Evolutionary conservation across 2,329 filamentous ascomycete species (phyloP), one percentile per base, ranked within the genome.

Genomic region (Calonectria honghensis): DNA sequence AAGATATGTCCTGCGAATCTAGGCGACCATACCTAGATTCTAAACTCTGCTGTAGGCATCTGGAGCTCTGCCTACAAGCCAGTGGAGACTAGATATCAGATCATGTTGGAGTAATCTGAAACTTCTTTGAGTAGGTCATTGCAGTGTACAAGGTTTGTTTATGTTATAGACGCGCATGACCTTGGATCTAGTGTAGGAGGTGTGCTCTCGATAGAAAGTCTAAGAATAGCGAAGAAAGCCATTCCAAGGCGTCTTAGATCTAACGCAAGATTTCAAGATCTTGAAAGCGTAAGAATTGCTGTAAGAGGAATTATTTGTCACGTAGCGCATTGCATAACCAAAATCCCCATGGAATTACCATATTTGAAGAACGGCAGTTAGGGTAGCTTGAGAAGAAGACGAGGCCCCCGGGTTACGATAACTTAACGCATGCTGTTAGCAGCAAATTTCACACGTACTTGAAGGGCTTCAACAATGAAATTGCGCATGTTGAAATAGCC

Each of bases 281-380:
- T 3, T 16, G 14, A 39, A 14, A 6, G 37, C 37, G 37, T 14
- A 18, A 16, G 3, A 39, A 39, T 39, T 39, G 37, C 2, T 39
- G 14, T 14, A 39, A 39, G 37, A 39, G 14, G 14, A 18, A 18
- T 39, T 39, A 39, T 16, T 16, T 39, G 14, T 14, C 37, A 16
- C 37, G 14, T 6, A 39, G 6, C 37, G 35, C 35, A 37, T 10
- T 37, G 10, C 35, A 14, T 3, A 37, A 69, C 13, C 3, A 14
- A 2, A 29, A 76, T 3, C 6, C 76, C 1, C 18, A 16, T 0
- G 82, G 86, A 48, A 73, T 88, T 14, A 82, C 84, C 0, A 63
- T 72, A 4, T 76, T 84, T 29, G 75, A 83, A 24, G 78, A 88
- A 88, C 31, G 86, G 86, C 1, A 77, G 24, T 24, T 24, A 24